Percentiles rank a stretch among this genome's conserved stretches.
Conservation (phyloP, 2,329 filamentous ascomycete species). For the Penicillium sp. region DNA sequence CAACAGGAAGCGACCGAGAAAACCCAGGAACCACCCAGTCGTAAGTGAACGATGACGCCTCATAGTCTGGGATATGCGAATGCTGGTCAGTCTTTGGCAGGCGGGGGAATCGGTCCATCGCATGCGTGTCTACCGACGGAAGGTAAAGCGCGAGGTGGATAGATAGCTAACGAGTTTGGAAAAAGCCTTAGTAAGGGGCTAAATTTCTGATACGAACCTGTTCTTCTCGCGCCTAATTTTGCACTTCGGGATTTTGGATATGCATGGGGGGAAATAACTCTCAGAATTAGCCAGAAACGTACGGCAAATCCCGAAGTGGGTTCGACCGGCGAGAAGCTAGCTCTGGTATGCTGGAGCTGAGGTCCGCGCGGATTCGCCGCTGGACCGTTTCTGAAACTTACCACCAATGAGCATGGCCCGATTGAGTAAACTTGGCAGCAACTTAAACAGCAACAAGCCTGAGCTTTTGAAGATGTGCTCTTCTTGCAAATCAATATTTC, state of each 20-base stretch:
- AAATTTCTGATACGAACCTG: not conserved
- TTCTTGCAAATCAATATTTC: not conserved
- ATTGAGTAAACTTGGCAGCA: not conserved
- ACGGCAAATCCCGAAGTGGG: constrained; percentile 5
- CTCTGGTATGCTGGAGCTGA: constrained; percentile 25
- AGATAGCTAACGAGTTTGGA: constrained; percentile 5
- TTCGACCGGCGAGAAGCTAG: constrained; percentile 3
- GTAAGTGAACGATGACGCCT: constrained; percentile 4
- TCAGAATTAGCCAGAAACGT: not conserved
- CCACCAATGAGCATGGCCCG: not conserved
- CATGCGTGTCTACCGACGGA: not conserved
- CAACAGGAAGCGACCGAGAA: constrained; percentile 13
- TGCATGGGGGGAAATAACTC: constrained; percentile 1
- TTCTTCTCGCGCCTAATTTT: not conserved
- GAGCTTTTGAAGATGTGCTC: not conserved
- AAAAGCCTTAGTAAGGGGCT: constrained; percentile 7
- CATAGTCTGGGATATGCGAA: constrained; percentile 4
- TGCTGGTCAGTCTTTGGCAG: constrained; percentile 2
- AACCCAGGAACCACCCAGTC: constrained; percentile 19
- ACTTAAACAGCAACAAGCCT: not conserved
- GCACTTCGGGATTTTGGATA: not conserved
- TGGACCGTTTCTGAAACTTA: not conserved
- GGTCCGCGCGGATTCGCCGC: constrained; percentile 20
- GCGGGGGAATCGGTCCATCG: constrained; percentile 7
- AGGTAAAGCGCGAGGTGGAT: not conserved